These are phyloP conservation scores for Zopfia rhizophila DNA, from an alignment of 2,329 filamentous ascomycete genomes.

Conservation along the genomic window DNA sequence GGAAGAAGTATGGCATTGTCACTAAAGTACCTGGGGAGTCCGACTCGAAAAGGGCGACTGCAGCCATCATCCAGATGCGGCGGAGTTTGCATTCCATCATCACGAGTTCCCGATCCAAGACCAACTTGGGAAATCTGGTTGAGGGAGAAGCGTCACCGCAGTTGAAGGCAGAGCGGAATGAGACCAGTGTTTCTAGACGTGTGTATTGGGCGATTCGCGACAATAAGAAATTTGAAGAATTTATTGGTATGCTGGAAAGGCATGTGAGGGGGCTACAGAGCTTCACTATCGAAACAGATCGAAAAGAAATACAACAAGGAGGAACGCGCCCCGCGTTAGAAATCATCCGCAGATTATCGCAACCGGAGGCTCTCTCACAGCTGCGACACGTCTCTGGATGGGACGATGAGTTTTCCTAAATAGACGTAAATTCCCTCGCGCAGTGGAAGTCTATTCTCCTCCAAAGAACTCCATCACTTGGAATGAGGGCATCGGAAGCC, in stretches of 20 bases:
- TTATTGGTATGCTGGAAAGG: not conserved
- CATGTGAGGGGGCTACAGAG: not conserved
- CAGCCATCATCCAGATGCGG: not conserved
- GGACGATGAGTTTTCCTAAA: not conserved
- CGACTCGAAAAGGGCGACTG: not conserved
- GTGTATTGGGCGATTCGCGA: constrained; percentile 12
- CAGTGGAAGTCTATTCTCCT: not conserved
- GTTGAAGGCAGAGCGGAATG: not conserved
- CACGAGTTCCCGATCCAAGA: not conserved
- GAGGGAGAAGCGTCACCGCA: not conserved
- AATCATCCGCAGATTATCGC: not conserved
- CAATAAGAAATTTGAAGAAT: constrained; percentile 10
- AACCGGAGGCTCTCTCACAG: not conserved
- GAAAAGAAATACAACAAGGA: not conserved
- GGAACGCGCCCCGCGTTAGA: not conserved
- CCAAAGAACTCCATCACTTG: not conserved
- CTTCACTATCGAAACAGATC: not conserved
- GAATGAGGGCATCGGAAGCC: not conserved
- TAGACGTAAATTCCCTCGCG: too few species aligned
- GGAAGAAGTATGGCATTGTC: not conserved
- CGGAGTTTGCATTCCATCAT: not conserved
- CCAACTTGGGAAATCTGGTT: not conserved
- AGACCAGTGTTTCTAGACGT: not conserved
- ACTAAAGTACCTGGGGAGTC: not conserved
- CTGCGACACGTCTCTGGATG: not conserved